Percentiles rank a stretch among this genome's conserved stretches.
These are phyloP conservation scores for Lasiodiplodia citricola DNA, from an alignment of 2,329 filamentous ascomycete genomes.

Conservation along the genomic window DNA sequence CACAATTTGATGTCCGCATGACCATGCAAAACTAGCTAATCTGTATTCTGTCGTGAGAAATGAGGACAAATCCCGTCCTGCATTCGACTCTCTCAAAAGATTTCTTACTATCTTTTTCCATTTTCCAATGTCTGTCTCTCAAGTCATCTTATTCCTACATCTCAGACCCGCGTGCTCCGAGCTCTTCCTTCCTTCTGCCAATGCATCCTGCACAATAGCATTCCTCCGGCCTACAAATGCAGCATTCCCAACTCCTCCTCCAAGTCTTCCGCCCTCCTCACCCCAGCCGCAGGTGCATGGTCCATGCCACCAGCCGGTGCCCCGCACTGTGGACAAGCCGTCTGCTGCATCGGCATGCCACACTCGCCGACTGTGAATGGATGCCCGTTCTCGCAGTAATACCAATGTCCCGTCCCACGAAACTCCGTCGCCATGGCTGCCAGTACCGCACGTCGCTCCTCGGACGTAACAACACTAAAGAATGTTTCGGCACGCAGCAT, in stretches of 20 bases:
- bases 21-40: too few species aligned
- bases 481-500: constrained; percentile 11
- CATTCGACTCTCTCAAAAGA: too few species aligned
- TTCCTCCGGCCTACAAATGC: background rate
- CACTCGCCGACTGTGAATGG: constrained; percentile 69
- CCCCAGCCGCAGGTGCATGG: constrained; percentile 58
- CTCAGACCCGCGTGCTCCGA: too few species aligned
- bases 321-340: constrained; percentile 68
- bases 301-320: constrained; percentile 60
- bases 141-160: too few species aligned
- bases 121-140: too few species aligned
- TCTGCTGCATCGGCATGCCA: constrained; percentile 67
- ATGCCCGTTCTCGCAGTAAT: constrained; percentile 62
- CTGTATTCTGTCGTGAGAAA: too few species aligned
- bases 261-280: constrained; percentile 56
- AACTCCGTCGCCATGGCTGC: constrained; percentile 54
- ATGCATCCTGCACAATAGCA: too few species aligned
- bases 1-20: too few species aligned
- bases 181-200: too few species aligned
- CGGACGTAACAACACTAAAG: constrained; percentile 15
- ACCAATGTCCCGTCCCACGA: constrained; percentile 63
- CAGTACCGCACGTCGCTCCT: constrained; percentile 28
- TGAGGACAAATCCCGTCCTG: too few species aligned
- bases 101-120: too few species aligned
- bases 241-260: constrained; percentile 41